phyloP scores from a whole-genome alignment of 2,329 filamentous ascomycete genomes.

The Cladobotryum protrusum region DNA sequence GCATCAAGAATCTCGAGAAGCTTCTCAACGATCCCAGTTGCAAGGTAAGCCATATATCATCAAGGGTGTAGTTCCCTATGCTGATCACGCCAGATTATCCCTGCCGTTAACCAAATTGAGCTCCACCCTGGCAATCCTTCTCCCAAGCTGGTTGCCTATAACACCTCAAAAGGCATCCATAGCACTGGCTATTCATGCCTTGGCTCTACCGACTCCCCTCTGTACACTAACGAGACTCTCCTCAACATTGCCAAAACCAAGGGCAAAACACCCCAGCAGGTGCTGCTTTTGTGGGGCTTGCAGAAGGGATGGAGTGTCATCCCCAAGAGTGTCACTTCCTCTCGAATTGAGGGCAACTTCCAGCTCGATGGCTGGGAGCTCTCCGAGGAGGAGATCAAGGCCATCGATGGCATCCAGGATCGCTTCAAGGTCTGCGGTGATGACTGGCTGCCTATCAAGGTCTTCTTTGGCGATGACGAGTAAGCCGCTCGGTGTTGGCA shows the following conservation, averaged over 20 bases:
- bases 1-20: constrained; percentile 71
- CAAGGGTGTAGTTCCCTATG: constrained; percentile 52
- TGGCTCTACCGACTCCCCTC: constrained; percentile 62
- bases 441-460: constrained; percentile 65
- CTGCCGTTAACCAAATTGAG: constrained; percentile 77
- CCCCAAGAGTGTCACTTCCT: constrained; percentile 72
- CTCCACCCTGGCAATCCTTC: constrained; percentile 75
- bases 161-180: constrained; percentile 67
- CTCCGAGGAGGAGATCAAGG: constrained; percentile 63
- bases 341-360: constrained; percentile 70
- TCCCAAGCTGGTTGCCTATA: constrained; percentile 71
- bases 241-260: constrained; percentile 57
- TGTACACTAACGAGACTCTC: constrained; percentile 61
- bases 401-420: constrained; percentile 61
- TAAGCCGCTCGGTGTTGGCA: constrained; percentile 32
- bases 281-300: constrained; percentile 74
- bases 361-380: constrained; percentile 64
- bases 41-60: constrained; percentile 66
- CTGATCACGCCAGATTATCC: constrained; percentile 43
- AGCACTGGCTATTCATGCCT: constrained; percentile 69
- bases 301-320: constrained; percentile 78
- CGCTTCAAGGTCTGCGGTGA: constrained; percentile 81
- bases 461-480: constrained; percentile 81
- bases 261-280: constrained; percentile 46
- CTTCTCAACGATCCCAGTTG: constrained; percentile 60